Evolutionary conservation across 2,329 filamentous ascomycete species (phyloP).

Genomic region (Parascedosporium putredinis): DNA sequence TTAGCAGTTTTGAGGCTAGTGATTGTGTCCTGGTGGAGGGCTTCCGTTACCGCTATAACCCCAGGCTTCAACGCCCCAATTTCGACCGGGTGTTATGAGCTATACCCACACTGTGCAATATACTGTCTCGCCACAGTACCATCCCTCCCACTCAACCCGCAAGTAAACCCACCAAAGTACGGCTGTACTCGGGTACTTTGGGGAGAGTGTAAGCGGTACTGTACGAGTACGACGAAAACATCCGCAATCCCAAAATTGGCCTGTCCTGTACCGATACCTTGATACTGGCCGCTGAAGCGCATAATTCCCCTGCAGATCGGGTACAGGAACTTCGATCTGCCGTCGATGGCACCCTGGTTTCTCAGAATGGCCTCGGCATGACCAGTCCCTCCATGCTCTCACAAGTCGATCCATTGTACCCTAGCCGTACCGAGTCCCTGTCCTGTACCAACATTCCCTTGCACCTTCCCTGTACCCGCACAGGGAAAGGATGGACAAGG

Average conservation of each 20-base stretch:
- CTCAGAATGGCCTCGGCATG: slow-evolving; percentile 6
- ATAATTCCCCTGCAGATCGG: not conserved
- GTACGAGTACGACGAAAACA: not conserved
- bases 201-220: not conserved
- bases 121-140: slow-evolving; percentile 1
- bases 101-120: slow-evolving; percentile 3
- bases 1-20: not conserved
- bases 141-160: not conserved
- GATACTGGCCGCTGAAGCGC: too few relatives aligned
- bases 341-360: slow-evolving; percentile 1
- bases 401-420: not conserved
- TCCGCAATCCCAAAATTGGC: not conserved
- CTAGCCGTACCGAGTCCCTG: not conserved
- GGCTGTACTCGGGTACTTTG: not conserved
- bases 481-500: too few relatives aligned
- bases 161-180: not conserved
- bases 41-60: not conserved
- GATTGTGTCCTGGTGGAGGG: not conserved
- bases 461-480: not conserved
- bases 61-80: not conserved
- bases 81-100: not conserved
- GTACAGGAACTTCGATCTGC: not conserved
- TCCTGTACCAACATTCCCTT: not conserved
- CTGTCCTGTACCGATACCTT: not conserved
- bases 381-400: slow-evolving; percentile 1